A percentile compares a stretch with the other conserved stretches of the same genome.
Conservation (phyloP, 345 rosid species). For the Anastatica hierochuntica region DNA sequence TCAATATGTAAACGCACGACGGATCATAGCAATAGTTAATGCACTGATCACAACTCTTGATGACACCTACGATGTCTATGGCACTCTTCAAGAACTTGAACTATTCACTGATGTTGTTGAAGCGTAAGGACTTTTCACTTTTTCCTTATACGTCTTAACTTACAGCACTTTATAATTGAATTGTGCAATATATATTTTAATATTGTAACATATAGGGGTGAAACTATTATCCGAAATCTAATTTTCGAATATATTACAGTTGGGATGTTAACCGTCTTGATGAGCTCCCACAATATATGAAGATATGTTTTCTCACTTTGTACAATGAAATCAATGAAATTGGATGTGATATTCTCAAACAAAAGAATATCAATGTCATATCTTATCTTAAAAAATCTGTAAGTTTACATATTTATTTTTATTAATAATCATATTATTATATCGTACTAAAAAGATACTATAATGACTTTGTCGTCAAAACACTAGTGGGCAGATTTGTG, state of each 20-base stretch:
- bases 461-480: too few relatives aligned
- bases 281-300: constrained; percentile 24
- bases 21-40: constrained; percentile 3
- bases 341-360: background rate
- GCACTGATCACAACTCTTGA: constrained; percentile 18
- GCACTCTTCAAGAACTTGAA: constrained; percentile 32
- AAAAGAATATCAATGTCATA: background rate
- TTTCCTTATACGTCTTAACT: too few relatives aligned
- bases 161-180: too few relatives aligned
- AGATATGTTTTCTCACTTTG: constrained; percentile 10
- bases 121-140: constrained; percentile 1
- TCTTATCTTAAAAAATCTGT: constrained; percentile 22
- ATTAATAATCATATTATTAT: too few relatives aligned
- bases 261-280: constrained; percentile 15
- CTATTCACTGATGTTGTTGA: constrained; percentile 24
- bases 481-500: constrained; percentile 42
- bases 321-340: constrained; percentile 18
- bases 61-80: constrained; percentile 33
- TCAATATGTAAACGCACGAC: constrained; percentile 9
- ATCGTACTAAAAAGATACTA: too few relatives aligned
- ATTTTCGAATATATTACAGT: background rate
- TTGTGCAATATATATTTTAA: too few relatives aligned
- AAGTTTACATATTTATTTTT: background rate
- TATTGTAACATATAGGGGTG: too few relatives aligned
- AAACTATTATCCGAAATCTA: too few relatives aligned